Evolutionary conservation across 192 early-diverging fungal genomes (phyloP).

Genomic region (Mortierella alpina): DNA sequence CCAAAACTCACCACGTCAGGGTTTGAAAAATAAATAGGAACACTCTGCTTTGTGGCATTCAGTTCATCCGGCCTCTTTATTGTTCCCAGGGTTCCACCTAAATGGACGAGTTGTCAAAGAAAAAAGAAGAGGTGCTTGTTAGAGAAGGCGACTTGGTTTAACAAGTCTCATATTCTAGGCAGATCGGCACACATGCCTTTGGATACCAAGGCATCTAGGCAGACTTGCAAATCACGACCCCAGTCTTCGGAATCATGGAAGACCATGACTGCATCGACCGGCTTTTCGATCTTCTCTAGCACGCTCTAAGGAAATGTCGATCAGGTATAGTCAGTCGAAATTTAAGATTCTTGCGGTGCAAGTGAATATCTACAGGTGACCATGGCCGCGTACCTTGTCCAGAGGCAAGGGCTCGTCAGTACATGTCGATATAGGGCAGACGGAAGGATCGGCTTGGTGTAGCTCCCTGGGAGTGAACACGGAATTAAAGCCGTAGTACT

Average conservation of each 20-base stretch:
- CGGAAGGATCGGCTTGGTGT: slow-evolving; percentile 72
- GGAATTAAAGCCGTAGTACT: slow-evolving; percentile 70
- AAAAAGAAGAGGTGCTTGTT: background rate
- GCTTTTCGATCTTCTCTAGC: slow-evolving; percentile 56
- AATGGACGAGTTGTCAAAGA: background rate
- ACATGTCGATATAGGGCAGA: slow-evolving; percentile 33
- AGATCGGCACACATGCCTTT: slow-evolving; percentile 16
- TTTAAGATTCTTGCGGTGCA: background rate
- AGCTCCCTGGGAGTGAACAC: slow-evolving; percentile 69
- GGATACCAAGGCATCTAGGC: slow-evolving; percentile 69
- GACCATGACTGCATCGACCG: slow-evolving; percentile 78
- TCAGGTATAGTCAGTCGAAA: background rate
- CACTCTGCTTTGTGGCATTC: slow-evolving; percentile 55
- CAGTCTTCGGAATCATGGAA: slow-evolving; percentile 91
- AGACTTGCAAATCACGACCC: slow-evolving; percentile 89
- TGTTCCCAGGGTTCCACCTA: slow-evolving; percentile 69
- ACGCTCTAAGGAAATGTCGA: slow-evolving; percentile 20
- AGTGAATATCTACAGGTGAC: slow-evolving; percentile 20
- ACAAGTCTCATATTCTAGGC: background rate
- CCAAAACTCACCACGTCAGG: slow-evolving; percentile 60
- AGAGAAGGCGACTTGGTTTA: background rate
- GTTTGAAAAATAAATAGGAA: slow-evolving; percentile 87
- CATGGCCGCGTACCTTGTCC: slow-evolving; percentile 72
- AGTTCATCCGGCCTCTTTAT: slow-evolving; percentile 37
- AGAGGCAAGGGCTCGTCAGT: slow-evolving; percentile 11